Evolutionary conservation across 345 rosid genomes (phyloP).

Genomic region (Balakata baccata): DNA sequence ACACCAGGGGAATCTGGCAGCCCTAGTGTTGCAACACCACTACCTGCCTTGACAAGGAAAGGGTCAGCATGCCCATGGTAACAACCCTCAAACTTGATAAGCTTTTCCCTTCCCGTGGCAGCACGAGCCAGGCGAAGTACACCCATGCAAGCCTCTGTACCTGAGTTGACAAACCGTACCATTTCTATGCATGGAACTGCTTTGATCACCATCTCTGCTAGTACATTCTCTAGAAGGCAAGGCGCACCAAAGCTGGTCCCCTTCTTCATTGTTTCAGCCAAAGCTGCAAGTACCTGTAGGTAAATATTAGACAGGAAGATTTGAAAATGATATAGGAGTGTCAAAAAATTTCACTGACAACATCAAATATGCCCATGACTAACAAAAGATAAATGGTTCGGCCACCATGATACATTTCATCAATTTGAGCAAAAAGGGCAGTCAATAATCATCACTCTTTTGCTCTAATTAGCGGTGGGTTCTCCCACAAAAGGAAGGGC

Average conservation of each 20-base stretch:
- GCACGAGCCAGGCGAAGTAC: conserved; percentile 95
- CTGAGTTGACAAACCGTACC: conserved; percentile 91
- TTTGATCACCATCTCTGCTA: conserved; percentile 89
- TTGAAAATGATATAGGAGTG: not conserved
- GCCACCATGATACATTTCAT: not conserved
- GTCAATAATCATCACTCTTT: conserved; percentile 4
- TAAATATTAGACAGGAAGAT: conserved; percentile 13
- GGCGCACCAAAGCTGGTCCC: conserved; percentile 99
- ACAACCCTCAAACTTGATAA: conserved; percentile 93
- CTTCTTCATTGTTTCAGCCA: conserved; percentile 89
- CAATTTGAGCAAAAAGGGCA: not conserved
- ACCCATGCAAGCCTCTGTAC: conserved; percentile 97
- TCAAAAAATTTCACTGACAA: not conserved
- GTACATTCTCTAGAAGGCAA: conserved; percentile 81
- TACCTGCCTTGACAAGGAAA: conserved; percentile 91
- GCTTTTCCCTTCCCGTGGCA: conserved; percentile 60
- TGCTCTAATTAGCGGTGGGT: not conserved
- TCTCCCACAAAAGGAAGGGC: not conserved
- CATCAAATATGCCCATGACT: not conserved
- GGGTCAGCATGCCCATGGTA: conserved; percentile 98
- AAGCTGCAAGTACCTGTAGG: conserved; percentile 71
- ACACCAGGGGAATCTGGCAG: conserved; percentile 96
- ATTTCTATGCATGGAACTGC: conserved; percentile 92
- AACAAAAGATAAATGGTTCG: not conserved
- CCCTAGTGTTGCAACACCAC: conserved; percentile 92